Evolutionary conservation across 2,329 filamentous ascomycete genomes (phyloP), one percentile per base, ranked within the genome.

Genomic region (Albophoma yamanashiensis): DNA sequence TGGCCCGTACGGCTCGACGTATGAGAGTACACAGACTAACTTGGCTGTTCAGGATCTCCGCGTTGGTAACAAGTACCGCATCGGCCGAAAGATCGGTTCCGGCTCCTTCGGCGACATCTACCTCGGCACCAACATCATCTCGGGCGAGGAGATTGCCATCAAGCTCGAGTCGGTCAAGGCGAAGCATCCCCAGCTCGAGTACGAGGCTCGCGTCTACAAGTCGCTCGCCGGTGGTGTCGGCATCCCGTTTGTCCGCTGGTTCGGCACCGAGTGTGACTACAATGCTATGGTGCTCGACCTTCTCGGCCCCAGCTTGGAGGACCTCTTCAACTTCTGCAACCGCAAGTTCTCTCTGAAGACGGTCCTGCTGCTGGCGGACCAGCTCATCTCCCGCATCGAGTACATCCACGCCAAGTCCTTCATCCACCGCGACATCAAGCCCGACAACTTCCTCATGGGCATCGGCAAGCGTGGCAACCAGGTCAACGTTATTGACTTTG

Each of bases 291-390:
- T 99, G 58, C 86, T 97, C 66, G 94, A 99, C 72, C 87, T 99
- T 34, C 89, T 99, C 61, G 94, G 94, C 45, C 94, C 94, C 67
- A 94, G 89, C 71, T 79, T 99, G 76, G 94, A 99, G 78, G 94
- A 99, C 74, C 84, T 99, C 40, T 99, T 99, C 90, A 97, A 99
- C 85, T 97, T 97, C 78, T 99, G 94, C 87, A 97, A 97, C 87
- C 89, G 94, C 76, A 97, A 97, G 76, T 99, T 97, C 82, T 97
- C 94, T 15, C 80, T 99, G 67, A 99, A 99, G 88, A 99, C 94
- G 1, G 94, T 99, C 36, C 84, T 99, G 52, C 86, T 99, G 34
- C 85, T 99, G 57, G 94, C 94, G 73, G 94, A 99, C 71, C 94
- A 99, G 80, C 88, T 97, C 76, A 97, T 99, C 75, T 97, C 93